A percentile compares a stretch with the other conserved stretches of the same genome.
phyloP scores from a whole-genome alignment of 1,284 basidiomycete species.

The Marasmius oreades region DNA sequence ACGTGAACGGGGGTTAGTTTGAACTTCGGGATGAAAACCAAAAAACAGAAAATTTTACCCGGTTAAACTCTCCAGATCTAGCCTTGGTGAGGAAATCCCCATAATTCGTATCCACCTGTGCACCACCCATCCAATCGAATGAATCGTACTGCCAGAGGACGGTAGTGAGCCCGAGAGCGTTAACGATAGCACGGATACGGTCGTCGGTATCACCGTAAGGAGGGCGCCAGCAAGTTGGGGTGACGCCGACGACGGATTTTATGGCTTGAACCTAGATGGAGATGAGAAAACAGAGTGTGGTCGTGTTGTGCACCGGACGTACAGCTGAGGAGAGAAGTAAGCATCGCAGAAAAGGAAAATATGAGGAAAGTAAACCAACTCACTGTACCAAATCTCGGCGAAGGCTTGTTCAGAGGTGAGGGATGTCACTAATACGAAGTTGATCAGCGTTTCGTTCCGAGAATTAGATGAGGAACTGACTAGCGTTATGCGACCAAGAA shows the following conservation, averaged over 20 bases:
- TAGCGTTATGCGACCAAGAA: constrained; percentile 53
- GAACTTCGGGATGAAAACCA: too few relatives aligned
- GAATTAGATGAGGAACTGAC: constrained; percentile 26
- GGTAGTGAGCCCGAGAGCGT: constrained; percentile 27
- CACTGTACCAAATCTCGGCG: constrained; percentile 78
- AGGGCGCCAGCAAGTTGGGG: constrained; percentile 20
- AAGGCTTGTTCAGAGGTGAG: constrained; percentile 72
- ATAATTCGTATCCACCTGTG: constrained; percentile 13
- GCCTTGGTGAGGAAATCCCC: constrained; percentile 4
- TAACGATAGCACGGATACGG: constrained; percentile 66
- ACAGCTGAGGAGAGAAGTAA: constrained; percentile 26
- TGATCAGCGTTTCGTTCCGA: background rate
- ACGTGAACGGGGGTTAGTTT: too few relatives aligned
- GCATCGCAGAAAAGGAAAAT: background rate
- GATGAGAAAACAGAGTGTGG: background rate
- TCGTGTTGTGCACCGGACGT: background rate
- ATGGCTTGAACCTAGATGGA: background rate
- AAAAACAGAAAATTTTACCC: too few relatives aligned
- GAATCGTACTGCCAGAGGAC: constrained; percentile 16
- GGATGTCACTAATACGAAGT: constrained; percentile 51
- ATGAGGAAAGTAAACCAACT: constrained; percentile 16
- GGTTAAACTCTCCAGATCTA: constrained; percentile 3
- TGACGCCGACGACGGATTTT: background rate
- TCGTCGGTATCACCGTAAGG: constrained; percentile 66
- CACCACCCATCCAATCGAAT: constrained; percentile 9